Evolutionary conservation across 2,329 filamentous ascomycete species (phyloP).

Genomic region (Microdochium trichocladiopsis): DNA sequence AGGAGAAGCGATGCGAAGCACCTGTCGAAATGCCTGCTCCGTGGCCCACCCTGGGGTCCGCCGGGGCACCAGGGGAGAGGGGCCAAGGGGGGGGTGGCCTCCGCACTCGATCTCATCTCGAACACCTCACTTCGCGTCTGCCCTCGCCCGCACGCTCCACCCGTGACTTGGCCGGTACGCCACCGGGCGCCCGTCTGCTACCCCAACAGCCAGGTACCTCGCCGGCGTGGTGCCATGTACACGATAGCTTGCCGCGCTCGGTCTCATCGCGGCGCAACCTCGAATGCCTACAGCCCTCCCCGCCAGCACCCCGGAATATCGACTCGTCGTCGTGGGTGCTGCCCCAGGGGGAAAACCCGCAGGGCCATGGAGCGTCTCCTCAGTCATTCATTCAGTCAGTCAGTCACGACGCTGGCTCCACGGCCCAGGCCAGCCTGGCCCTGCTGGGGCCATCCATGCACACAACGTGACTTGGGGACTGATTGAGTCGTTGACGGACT

Average conservation of each 20-base stretch:
- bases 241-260: background rate
- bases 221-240: background rate
- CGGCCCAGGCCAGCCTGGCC: too few species aligned
- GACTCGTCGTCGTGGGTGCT: background rate
- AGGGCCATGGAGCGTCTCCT: background rate
- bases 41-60: too few species aligned
- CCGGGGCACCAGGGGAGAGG: background rate
- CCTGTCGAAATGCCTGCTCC: too few species aligned
- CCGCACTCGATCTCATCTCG: background rate
- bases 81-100: background rate
- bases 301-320: background rate
- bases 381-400: background rate
- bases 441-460: too few species aligned
- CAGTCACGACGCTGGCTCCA: too few species aligned
- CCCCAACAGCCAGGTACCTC: background rate
- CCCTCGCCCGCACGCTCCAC: background rate
- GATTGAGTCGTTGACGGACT: too few species aligned
- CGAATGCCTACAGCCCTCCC: background rate
- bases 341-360: background rate
- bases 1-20: too few species aligned
- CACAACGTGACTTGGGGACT: too few species aligned
- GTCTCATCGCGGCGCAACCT: slow-evolving; percentile 1
- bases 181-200: background rate
- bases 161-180: background rate
- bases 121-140: background rate